Evolutionary conservation across 768 basidiomycete species (phyloP).

Genomic region (Crucibulum laeve): DNA sequence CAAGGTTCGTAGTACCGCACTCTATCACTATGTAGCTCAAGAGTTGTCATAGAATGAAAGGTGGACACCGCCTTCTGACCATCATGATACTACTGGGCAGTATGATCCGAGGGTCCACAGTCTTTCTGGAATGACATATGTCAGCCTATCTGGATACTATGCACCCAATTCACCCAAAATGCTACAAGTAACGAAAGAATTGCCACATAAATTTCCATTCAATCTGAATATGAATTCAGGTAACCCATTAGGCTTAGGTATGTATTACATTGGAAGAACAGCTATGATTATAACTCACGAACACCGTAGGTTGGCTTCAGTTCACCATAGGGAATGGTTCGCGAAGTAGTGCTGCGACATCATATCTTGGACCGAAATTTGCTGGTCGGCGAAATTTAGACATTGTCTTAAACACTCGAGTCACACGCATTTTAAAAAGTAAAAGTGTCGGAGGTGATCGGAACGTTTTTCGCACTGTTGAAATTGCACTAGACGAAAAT

Average conservation of each 20-base stretch:
- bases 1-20: conserved; percentile 13
- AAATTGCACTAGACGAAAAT: neutral
- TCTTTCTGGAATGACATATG: conserved; percentile 17
- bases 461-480: conserved; percentile 3
- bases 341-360: conserved; percentile 19
- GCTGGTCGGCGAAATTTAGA: conserved; percentile 20
- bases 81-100: conserved; percentile 24
- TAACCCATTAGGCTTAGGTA: conserved; percentile 25
- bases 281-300: neutral
- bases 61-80: conserved; percentile 21
- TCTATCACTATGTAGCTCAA: neutral
- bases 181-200: conserved; percentile 25
- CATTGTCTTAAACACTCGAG: conserved; percentile 22
- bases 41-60: conserved; percentile 14
- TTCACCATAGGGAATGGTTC: conserved; percentile 13
- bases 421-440: conserved; percentile 13
- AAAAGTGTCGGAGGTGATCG: neutral
- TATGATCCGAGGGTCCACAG: conserved; percentile 27
- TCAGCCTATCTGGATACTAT: conserved; percentile 21
- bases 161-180: conserved; percentile 24
- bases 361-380: conserved; percentile 16
- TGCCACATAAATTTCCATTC: conserved; percentile 31
- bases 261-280: neutral
- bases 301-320: conserved; percentile 15
- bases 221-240: conserved; percentile 41